Conservation (phyloP, 805 yeast species). For the Cyberlindnera misumaiensis region DNA sequence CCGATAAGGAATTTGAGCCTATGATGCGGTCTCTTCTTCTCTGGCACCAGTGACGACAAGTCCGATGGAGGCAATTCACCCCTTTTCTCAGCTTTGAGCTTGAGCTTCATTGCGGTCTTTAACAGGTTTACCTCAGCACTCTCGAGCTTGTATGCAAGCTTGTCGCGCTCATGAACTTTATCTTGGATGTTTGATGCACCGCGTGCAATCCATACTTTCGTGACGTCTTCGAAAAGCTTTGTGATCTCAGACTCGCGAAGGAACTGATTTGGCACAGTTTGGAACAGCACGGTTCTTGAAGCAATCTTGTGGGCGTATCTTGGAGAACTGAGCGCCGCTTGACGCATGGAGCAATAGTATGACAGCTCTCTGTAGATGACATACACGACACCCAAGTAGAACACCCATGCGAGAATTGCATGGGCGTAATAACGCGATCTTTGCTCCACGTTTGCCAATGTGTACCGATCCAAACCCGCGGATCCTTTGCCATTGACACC, state of each 20-base stretch:
- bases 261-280: slow-evolving; percentile 71
- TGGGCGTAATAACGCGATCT: slow-evolving; percentile 75
- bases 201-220: slow-evolving; percentile 74
- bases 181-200: slow-evolving; percentile 46
- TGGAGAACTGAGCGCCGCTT: slow-evolving; percentile 76
- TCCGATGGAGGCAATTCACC: slow-evolving; percentile 41
- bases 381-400: slow-evolving; percentile 62
- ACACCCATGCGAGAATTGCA: slow-evolving; percentile 73
- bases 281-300: slow-evolving; percentile 78
- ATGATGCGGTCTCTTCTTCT: slow-evolving; percentile 60
- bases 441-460: slow-evolving; percentile 67
- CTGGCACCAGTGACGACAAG: slow-evolving; percentile 52
- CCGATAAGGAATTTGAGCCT: slow-evolving; percentile 40
- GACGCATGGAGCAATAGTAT: slow-evolving; percentile 69
- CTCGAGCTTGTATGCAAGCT: slow-evolving; percentile 59
- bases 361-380: slow-evolving; percentile 77
- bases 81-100: slow-evolving; percentile 62
- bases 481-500: slow-evolving; percentile 59
- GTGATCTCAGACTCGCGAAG: slow-evolving; percentile 66
- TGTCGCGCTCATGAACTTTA: slow-evolving; percentile 53
- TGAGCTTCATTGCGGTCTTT: slow-evolving; percentile 54
- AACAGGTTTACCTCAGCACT: slow-evolving; percentile 53
- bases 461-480: slow-evolving; percentile 65
- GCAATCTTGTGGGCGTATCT: slow-evolving; percentile 66
- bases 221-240: slow-evolving; percentile 77